Conservation (phyloP, 148 eudicot genomes). For the Silene conica region DNA sequence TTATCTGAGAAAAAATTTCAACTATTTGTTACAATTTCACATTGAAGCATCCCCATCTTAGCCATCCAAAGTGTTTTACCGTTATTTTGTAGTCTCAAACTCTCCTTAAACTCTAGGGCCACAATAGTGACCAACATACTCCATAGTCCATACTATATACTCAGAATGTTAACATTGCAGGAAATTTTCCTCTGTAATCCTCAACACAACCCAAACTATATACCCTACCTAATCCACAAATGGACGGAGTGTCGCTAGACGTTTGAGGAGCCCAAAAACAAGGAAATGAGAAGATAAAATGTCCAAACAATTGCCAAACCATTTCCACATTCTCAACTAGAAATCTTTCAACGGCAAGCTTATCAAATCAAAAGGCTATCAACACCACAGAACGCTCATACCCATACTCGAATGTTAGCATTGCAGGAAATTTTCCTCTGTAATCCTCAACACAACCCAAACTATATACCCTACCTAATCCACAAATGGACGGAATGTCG, state of each 20-base stretch:
- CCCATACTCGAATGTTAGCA: background rate
- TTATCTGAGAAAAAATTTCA: too few relatives aligned
- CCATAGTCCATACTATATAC: background rate
- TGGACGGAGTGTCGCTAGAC: background rate
- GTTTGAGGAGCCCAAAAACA: background rate
- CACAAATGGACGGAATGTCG: background rate
- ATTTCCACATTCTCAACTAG: background rate
- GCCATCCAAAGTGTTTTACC: background rate
- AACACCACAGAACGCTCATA: background rate
- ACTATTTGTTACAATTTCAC: background rate
- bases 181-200: background rate
- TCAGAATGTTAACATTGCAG: background rate
- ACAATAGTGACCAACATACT: background rate
- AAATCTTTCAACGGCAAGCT: background rate
- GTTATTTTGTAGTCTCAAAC: background rate
- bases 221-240: background rate
- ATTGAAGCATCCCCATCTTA: background rate
- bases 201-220: background rate
- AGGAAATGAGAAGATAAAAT: background rate
- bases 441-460: background rate
- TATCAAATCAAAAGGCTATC: background rate
- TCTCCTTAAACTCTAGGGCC: background rate
- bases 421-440: background rate
- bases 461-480: background rate
- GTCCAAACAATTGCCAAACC: background rate